phyloP scores from a whole-genome alignment of 1,284 basidiomycete genomes.

The Cutaneotrichosporon sp. region DNA sequence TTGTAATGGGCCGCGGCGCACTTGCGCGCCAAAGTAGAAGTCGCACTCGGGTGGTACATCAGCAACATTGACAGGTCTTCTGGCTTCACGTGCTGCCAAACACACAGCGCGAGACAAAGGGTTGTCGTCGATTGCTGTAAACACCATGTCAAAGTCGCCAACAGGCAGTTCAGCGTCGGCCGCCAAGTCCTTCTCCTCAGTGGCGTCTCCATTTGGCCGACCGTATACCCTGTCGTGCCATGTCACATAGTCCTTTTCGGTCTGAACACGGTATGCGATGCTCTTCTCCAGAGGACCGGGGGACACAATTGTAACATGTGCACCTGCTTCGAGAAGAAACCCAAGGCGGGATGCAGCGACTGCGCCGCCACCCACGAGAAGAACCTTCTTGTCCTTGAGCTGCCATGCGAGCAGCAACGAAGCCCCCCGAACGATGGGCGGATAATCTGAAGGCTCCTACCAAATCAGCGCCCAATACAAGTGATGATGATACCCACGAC shows the following conservation, averaged over 20 bases:
- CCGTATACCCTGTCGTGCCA: conserved; percentile 65
- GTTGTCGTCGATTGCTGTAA: conserved; percentile 92
- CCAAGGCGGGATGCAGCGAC: conserved; percentile 54
- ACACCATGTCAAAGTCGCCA: conserved; percentile 72
- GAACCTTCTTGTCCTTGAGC: conserved; percentile 50
- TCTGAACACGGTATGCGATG: conserved; percentile 47
- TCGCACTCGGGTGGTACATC: conserved; percentile 94
- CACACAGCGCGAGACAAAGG: conserved; percentile 63
- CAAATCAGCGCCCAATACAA: background rate
- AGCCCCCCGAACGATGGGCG: conserved; percentile 39
- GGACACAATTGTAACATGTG: conserved; percentile 48
- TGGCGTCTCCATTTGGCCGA: conserved; percentile 5
- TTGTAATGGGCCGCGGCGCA: conserved; percentile 84
- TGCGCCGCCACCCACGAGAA: conserved; percentile 55
- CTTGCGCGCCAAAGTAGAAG: conserved; percentile 96
- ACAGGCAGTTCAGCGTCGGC: conserved; percentile 30
- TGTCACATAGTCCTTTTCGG: conserved; percentile 56
- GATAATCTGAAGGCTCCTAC: conserved; percentile 12
- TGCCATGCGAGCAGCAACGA: conserved; percentile 54
- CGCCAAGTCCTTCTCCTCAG: conserved; percentile 15
- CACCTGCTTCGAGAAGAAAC: conserved; percentile 48
- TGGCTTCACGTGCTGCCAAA: conserved; percentile 60
- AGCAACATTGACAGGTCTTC: conserved; percentile 89
- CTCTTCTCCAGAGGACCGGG: conserved; percentile 51
- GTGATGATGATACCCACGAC: background rate